Evolutionary conservation across 106 monocot genomes (phyloP).

Genomic region (Acorus calamus): DNA sequence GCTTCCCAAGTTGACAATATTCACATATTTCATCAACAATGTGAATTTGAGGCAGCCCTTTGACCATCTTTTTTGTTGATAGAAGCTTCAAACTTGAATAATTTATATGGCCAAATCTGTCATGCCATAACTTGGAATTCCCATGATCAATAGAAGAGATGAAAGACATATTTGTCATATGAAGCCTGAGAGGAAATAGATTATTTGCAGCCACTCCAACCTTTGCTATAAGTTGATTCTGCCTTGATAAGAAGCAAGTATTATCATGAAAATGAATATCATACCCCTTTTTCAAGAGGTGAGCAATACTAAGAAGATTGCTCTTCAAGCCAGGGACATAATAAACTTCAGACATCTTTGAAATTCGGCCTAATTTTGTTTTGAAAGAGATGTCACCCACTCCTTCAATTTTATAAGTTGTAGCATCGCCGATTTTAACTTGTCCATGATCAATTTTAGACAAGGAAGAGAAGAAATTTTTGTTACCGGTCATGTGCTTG

Average conservation of each 20-base stretch:
- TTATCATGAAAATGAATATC: slow-evolving; percentile 3
- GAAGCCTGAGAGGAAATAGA: background rate
- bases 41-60: slow-evolving; percentile 3
- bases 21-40: background rate
- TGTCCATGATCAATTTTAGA: no score
- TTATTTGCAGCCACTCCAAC: background rate
- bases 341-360: slow-evolving; percentile 3
- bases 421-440: no score
- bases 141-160: background rate
- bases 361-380: background rate
- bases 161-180: background rate
- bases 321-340: slow-evolving; percentile 1
- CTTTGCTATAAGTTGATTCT: slow-evolving; percentile 2
- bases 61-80: slow-evolving; percentile 5
- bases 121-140: slow-evolving; percentile 1
- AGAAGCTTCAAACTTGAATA: background rate
- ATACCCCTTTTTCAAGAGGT: background rate
- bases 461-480: no score
- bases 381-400: slow-evolving; percentile 1
- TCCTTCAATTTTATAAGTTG: no score
- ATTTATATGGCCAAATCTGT: background rate
- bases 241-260: background rate
- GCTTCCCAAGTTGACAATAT: slow-evolving; percentile 8
- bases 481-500: no score
- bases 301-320: slow-evolving; percentile 1